phyloP scores from a whole-genome alignment of 345 rosid genomes.

The Eucalyptus cloeziana region DNA sequence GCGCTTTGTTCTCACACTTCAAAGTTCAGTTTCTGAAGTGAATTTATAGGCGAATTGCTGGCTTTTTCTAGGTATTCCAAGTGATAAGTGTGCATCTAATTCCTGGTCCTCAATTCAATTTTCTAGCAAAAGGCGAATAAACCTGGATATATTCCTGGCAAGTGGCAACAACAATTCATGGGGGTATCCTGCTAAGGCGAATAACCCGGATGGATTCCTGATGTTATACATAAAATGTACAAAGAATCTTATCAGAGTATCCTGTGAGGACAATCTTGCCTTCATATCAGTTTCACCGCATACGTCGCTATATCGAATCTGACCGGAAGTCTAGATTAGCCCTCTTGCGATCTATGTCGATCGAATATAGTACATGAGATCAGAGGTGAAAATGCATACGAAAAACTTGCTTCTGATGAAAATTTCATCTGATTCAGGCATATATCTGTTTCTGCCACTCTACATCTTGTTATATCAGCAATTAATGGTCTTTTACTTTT shows the following conservation, averaged over 20 bases:
- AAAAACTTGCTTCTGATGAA: neutral
- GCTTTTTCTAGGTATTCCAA: neutral
- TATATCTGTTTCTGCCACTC: neutral
- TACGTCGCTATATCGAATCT: neutral
- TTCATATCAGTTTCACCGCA: neutral
- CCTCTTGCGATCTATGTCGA: neutral
- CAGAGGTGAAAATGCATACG: neutral
- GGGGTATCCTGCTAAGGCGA: neutral
- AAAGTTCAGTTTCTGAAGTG: neutral
- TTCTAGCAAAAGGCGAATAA: neutral
- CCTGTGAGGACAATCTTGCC: neutral
- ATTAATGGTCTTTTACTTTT: neutral
- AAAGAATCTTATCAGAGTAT: neutral
- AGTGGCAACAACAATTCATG: neutral
- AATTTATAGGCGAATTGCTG: constrained; percentile 9
- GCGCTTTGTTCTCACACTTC: neutral
- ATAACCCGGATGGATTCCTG: neutral
- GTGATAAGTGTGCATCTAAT: constrained; percentile 17
- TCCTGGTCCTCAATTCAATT: neutral
- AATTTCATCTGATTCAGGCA: neutral
- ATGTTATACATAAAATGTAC: neutral
- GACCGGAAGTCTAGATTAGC: neutral
- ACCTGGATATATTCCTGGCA: neutral
- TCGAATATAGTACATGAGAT: neutral
- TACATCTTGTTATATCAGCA: neutral